These are phyloP conservation scores for Pyrrhoderma lamaoense DNA, from an alignment of 1,284 basidiomycete species.

Conservation along the genomic window DNA sequence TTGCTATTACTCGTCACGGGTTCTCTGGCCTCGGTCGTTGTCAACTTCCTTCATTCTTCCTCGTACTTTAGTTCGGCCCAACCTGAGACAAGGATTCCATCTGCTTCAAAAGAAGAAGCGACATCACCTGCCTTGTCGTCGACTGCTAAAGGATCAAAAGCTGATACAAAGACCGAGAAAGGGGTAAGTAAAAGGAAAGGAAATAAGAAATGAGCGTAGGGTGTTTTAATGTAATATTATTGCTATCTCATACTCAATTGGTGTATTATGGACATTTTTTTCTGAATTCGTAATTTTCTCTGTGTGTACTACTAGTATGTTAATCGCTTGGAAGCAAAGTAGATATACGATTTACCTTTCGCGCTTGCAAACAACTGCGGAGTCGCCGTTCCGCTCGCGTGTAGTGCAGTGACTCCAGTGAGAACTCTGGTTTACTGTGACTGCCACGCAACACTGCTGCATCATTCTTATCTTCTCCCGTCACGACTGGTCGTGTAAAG, in stretches of 20 bases:
- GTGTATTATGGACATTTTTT: neutral
- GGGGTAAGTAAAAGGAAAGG: conserved; percentile 12
- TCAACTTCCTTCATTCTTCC: conserved; percentile 45
- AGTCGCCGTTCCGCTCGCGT: too few relatives aligned
- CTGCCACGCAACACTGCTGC: too few relatives aligned
- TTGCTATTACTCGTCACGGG: conserved; percentile 52
- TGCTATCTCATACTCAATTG: neutral
- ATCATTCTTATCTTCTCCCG: too few relatives aligned
- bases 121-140: neutral
- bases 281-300: neutral
- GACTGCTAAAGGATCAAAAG: neutral
- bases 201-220: conserved; percentile 12
- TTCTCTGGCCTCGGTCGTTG: conserved; percentile 46
- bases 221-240: neutral
- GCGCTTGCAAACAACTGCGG: too few relatives aligned
- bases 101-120: neutral
- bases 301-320: neutral
- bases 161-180: neutral
- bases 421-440: too few relatives aligned
- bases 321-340: too few relatives aligned
- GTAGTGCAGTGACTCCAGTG: too few relatives aligned
- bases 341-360: too few relatives aligned
- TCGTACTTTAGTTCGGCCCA: conserved; percentile 13
- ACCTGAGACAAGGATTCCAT: conserved; percentile 2
- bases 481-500: too few relatives aligned